phyloP scores from a whole-genome alignment of 768 basidiomycete species.

The Phaffia tasmanica region DNA sequence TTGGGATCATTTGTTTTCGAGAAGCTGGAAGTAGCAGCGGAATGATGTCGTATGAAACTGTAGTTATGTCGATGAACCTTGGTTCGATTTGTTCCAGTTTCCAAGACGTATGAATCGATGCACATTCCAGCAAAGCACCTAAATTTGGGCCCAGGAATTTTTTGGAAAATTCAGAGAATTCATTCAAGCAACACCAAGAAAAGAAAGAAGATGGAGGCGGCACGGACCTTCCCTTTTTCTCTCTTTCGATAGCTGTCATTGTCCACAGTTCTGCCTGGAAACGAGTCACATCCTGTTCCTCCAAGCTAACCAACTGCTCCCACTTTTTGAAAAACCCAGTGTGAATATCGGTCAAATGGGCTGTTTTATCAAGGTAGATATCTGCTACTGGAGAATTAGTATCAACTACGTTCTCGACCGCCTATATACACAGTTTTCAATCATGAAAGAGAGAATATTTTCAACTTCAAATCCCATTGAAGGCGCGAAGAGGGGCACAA shows the following conservation, averaged over 20 bases:
- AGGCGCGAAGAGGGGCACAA: background rate
- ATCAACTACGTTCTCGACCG: conserved; percentile 57
- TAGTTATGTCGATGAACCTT: conserved; percentile 74
- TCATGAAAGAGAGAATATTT: background rate
- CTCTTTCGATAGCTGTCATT: conserved; percentile 65
- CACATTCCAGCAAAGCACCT: conserved; percentile 71
- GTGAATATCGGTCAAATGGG: conserved; percentile 60
- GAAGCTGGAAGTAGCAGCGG: conserved; percentile 1
- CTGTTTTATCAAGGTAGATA: conserved; percentile 65
- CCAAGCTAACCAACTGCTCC: conserved; percentile 72
- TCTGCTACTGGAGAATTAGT: conserved; percentile 42
- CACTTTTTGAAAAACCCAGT: conserved; percentile 74
- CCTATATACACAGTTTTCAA: conserved; percentile 39
- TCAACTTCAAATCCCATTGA: background rate
- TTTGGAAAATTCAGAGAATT: background rate
- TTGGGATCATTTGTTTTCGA: conserved; percentile 17
- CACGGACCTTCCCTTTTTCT: conserved; percentile 55
- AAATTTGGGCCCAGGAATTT: background rate
- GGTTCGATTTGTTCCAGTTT: conserved; percentile 34
- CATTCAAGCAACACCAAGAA: background rate
- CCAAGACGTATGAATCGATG: conserved; percentile 38
- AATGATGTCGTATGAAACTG: conserved; percentile 45
- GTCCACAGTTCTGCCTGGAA: conserved; percentile 93
- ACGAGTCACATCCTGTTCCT: conserved; percentile 73
- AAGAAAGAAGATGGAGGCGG: too few species aligned